Evolutionary conservation across 164 flowering plant species (phyloP), one percentile per base, ranked within the genome.

Genomic region (Cinnamomum micranthum): DNA sequence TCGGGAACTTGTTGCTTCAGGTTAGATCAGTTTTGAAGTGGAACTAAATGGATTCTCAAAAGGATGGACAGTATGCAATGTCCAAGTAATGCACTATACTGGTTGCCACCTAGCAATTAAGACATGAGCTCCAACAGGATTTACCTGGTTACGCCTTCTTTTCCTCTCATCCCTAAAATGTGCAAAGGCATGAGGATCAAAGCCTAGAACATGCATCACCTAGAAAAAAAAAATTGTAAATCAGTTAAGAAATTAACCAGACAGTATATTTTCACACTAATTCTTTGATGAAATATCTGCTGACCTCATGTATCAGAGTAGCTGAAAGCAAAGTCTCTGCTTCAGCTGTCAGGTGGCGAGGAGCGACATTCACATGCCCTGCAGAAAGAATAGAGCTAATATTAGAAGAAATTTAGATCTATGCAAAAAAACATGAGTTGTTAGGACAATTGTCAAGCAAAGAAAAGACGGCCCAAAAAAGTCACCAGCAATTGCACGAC

Each of bases 161-260:
- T 92, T 92, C 80, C 97, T 89, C 85, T 96, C 99, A 82, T 96
- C 98, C 74, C 99, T 89, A 80, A 96, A 96, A 82, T 96, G 99
- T 62, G 98, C 88, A 81, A 96, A 96, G 77, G 99, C 99, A 85
- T 96, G 99, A 64, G 99, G 99, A 82, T 96, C 99, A 87, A 96
- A 96, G 55, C 99, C 99, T 78, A 96, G 97, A 81, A 96, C 99
- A 79, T 96, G 99, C 97, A 96, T 96, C 50, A 96, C 99, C 99
- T 95, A 79, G 68, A 78, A 62, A 60, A 67, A 67, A 35, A 65
- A 71, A 77, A 65, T 4, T 33, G 60, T 27, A 4, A 13, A 78
- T 82, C 24, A 80, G 25, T 31, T 64, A 58, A 47, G 64, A 15
- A 41, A 41, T 41, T 41, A 41, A 17, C 10, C 47, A 41, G 1